Evolutionary conservation across 805 yeast genomes (phyloP).

Genomic region (Wickerhamiella musiphila): DNA sequence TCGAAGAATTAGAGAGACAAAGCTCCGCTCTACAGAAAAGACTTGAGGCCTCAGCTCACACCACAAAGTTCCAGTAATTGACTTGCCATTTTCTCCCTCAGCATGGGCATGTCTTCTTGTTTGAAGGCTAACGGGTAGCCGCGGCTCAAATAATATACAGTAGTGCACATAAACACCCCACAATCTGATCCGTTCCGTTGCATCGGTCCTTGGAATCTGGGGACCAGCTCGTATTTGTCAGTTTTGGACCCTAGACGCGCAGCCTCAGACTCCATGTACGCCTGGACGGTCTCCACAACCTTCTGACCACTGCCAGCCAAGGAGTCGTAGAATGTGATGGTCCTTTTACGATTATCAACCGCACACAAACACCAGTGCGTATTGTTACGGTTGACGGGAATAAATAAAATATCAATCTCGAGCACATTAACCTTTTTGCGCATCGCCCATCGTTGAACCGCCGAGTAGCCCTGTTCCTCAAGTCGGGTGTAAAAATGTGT

Average conservation of each 20-base stretch:
- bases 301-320: conserved; percentile 27
- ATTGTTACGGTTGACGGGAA: conserved; percentile 70
- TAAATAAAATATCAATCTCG: conserved; percentile 45
- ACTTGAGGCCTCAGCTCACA: background rate
- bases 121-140: conserved; percentile 34
- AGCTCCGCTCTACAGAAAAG: background rate
- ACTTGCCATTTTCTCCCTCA: conserved; percentile 53
- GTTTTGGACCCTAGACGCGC: conserved; percentile 29
- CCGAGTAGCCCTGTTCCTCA: conserved; percentile 52
- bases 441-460: conserved; percentile 75
- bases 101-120: conserved; percentile 48
- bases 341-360: conserved; percentile 40
- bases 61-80: conserved; percentile 20
- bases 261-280: conserved; percentile 55
- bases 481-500: conserved; percentile 76
- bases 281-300: conserved; percentile 30
- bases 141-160: conserved; percentile 43
- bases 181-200: conserved; percentile 88
- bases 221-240: conserved; percentile 15
- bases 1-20: conserved; percentile 29
- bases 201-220: conserved; percentile 43
- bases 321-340: conserved; percentile 65
- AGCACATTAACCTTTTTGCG: conserved; percentile 52
- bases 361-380: conserved; percentile 89
- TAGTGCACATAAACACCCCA: conserved; percentile 82